phyloP scores from a whole-genome alignment of 192 early-diverging fungal genomes.

The Backusella macrospora region DNA sequence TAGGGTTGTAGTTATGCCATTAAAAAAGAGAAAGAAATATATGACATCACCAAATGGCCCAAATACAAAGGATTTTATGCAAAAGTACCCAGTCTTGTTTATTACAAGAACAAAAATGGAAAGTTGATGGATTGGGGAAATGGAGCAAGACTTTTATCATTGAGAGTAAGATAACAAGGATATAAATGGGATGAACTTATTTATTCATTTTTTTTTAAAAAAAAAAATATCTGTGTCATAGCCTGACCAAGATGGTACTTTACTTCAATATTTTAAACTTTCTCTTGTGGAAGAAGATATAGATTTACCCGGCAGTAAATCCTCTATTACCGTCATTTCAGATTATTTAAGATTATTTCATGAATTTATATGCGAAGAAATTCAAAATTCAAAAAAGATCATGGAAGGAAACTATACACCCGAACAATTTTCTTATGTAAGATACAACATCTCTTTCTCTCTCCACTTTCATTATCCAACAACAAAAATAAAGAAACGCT shows the following conservation, averaged over 20 bases:
- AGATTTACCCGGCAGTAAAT: not conserved
- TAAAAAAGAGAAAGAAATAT: constrained; percentile 43
- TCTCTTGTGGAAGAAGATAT: constrained; percentile 13
- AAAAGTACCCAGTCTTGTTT: constrained; percentile 41
- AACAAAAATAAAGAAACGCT: constrained; percentile 45
- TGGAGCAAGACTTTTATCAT: constrained; percentile 38
- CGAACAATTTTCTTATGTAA: constrained; percentile 29
- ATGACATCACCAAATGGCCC: constrained; percentile 51
- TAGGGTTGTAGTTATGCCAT: constrained; percentile 47
- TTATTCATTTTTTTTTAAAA: constrained; percentile 36
- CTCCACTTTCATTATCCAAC: not conserved
- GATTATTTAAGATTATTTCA: constrained; percentile 18
- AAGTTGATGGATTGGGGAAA: constrained; percentile 49
- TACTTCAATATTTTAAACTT: constrained; percentile 13
- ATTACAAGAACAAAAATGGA: constrained; percentile 34
- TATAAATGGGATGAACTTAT: no score
- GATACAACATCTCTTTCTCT: not conserved
- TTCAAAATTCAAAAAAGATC: not conserved
- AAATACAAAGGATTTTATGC: constrained; percentile 29
- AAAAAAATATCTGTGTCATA: constrained; percentile 26
- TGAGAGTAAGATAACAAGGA: constrained; percentile 34
- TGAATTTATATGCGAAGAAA: constrained; percentile 12
- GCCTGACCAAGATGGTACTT: constrained; percentile 3
- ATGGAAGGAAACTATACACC: constrained; percentile 8
- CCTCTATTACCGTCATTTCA: constrained; percentile 5